Evolutionary conservation across 257 asterid genomes (phyloP).

Genomic region (Mentha longifolia): DNA sequence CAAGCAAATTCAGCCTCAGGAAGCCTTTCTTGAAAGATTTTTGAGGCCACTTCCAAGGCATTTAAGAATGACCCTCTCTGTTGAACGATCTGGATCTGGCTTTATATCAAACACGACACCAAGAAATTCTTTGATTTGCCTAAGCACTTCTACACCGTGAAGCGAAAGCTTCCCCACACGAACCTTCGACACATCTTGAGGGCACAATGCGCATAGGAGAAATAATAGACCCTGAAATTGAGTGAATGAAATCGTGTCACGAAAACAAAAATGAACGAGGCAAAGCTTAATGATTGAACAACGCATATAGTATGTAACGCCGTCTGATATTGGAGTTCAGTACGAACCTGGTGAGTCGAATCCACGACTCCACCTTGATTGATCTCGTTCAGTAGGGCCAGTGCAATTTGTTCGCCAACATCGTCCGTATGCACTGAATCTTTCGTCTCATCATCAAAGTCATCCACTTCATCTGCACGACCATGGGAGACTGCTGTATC

Average conservation of each 20-base stretch:
- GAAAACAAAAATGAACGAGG: not conserved
- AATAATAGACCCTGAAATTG: conserved; percentile 74
- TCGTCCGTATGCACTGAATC: conserved; percentile 70
- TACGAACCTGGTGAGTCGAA: conserved; percentile 92
- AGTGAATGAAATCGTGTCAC: not conserved
- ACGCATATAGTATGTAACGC: too few relatives aligned
- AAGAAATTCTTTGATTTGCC: conserved; percentile 75
- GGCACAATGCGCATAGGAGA: conserved; percentile 85
- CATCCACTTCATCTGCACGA: conserved; percentile 51
- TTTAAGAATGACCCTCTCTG: conserved; percentile 76
- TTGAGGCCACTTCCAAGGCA: conserved; percentile 86
- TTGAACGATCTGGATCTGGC: conserved; percentile 81
- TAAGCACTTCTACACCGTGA: conserved; percentile 68
- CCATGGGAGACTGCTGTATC: conserved; percentile 67
- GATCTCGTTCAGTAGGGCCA: conserved; percentile 64
- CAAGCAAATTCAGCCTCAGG: conserved; percentile 38
- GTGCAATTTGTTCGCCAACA: conserved; percentile 70
- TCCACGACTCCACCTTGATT: conserved; percentile 98
- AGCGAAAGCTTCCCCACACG: conserved; percentile 88
- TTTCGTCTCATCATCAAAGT: conserved; percentile 57
- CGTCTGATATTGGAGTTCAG: too few relatives aligned
- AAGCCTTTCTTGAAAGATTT: conserved; percentile 80
- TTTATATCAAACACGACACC: conserved; percentile 71
- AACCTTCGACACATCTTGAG: conserved; percentile 88
- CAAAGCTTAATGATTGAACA: not conserved